Evolutionary conservation across 345 rosid species (phyloP), one percentile per base, ranked within the genome.

Genomic region (Rhizophora apiculata): DNA sequence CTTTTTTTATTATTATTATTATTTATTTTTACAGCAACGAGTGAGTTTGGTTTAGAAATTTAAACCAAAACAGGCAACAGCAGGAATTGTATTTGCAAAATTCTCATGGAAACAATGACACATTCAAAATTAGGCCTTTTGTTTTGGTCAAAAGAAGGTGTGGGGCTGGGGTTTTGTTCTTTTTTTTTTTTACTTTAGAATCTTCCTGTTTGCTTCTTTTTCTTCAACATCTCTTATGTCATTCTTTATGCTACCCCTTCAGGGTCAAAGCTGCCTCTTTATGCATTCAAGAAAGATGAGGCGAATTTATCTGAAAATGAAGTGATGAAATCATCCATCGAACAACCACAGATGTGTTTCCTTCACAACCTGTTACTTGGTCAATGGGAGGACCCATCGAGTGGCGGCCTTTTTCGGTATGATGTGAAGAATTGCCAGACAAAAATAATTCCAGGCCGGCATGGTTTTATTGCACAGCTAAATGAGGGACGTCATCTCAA

Each of bases 401-500:
- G 24, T 15, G 15, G 72, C 7, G 72, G 65, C 8, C 72, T 69
- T 52, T 69, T 69, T 24, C 65, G 72, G 32, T 69, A 69, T 9
- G 72, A 69, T 61, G 73, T 60, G 13, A 60, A 46, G 18, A 49
- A 64, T 31, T 69, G 73, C 21, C 59, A 69, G 24, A 60, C 66
- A 20, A 69, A 21, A 27, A 46, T 69, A 48, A 69, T 69, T 61
- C 73, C 73, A 2, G 74, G 74, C 19, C 20, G 7, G 6, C 56
- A 27, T 30, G 68, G 68, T 29, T 71, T 71, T 26, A 56, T 71
- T 55, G 74, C 74, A 8, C 74, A 71, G 19, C 63, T 63, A 26
- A 71, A 71, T n/a, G 68, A 71, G 43, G 74, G 74, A 0, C 68
- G 74, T 26, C 75, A 72, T 46, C 58, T 64, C 8, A 64, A 72